These are phyloP conservation scores for Echium plantagineum DNA, from an alignment of 257 asterid species.

Conservation along the genomic window DNA sequence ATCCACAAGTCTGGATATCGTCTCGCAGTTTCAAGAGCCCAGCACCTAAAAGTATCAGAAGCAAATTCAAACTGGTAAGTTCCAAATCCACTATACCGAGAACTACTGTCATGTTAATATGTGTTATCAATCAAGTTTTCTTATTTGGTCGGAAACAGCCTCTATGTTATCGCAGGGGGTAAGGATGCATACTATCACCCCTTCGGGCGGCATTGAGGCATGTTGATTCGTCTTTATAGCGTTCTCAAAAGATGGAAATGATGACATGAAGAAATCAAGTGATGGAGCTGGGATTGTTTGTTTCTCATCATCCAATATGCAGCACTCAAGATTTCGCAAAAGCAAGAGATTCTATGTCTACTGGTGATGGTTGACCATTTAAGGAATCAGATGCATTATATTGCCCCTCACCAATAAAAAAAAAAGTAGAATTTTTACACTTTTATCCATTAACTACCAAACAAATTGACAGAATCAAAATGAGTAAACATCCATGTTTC, in stretches of 20 bases:
- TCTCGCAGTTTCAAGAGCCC: constrained; percentile 80
- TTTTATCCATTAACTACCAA: neutral
- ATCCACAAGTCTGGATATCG: constrained; percentile 88
- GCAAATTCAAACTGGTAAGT: neutral
- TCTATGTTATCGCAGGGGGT: too few species aligned
- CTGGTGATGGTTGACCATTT: constrained; percentile 3
- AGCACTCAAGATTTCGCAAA: neutral
- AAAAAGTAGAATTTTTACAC: neutral
- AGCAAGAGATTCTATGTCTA: constrained; percentile 1
- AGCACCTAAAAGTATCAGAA: constrained; percentile 33
- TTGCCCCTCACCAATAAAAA: neutral
- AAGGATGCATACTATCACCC: too few species aligned
- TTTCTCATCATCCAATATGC: neutral
- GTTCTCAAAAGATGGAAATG: neutral
- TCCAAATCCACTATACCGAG: neutral
- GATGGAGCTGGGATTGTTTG: neutral
- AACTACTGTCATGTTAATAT: neutral
- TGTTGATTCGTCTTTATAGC: too few species aligned
- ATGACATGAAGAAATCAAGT: neutral
- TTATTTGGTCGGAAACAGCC: too few species aligned
- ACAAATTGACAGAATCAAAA: neutral
- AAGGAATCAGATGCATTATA: constrained; percentile 29
- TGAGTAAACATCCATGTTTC: neutral
- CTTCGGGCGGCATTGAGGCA: too few species aligned
- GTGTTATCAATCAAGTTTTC: neutral